Percentiles rank a stretch among this genome's conserved stretches.
phyloP scores from a whole-genome alignment of 495 filamentous ascomycete species.

The Thermochaetoides thermophila region DNA sequence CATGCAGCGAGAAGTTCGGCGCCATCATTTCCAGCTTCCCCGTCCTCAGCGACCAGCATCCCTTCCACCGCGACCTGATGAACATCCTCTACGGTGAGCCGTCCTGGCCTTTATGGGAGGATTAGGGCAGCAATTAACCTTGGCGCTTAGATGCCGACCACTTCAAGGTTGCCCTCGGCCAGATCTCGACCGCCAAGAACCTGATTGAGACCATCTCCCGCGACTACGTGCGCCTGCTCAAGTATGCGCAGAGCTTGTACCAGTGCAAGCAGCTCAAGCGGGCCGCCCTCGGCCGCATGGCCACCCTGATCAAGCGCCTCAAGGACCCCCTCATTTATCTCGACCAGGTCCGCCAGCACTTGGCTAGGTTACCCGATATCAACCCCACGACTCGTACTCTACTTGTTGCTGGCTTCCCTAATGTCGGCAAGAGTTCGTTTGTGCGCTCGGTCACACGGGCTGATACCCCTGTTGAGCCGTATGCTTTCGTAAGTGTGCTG shows the following conservation, averaged over 20 bases:
- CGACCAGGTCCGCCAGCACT: conserved; percentile 94
- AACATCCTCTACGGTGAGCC: conserved; percentile 44
- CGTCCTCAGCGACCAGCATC: conserved; percentile 86
- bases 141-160: conserved; percentile 98
- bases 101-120: too few relatives aligned
- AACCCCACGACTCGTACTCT: conserved; percentile 93
- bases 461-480: conserved; percentile 95
- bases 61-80: conserved; percentile 63
- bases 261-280: conserved; percentile 39
- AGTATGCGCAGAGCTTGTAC: conserved; percentile 87
- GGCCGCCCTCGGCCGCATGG: conserved; percentile 66
- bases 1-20: conserved; percentile 84
- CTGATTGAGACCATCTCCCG: conserved; percentile 89
- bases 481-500: conserved; percentile 63
- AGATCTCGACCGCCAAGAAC: conserved; percentile 89
- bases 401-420: conserved; percentile 92
- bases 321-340: conserved; percentile 92
- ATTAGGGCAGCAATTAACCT: too few relatives aligned
- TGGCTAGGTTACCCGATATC: conserved; percentile 92
- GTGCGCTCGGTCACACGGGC: conserved; percentile 80
- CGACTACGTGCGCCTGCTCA: conserved; percentile 81
- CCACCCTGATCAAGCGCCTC: conserved; percentile 80
- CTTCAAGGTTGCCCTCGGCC: conserved; percentile 90
- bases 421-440: conserved; percentile 95
- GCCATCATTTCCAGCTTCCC: conserved; percentile 87